Base-by-base conservation (phyloP, 1,139 yeast genomes). In the Blastobotrys persicus region DNA sequence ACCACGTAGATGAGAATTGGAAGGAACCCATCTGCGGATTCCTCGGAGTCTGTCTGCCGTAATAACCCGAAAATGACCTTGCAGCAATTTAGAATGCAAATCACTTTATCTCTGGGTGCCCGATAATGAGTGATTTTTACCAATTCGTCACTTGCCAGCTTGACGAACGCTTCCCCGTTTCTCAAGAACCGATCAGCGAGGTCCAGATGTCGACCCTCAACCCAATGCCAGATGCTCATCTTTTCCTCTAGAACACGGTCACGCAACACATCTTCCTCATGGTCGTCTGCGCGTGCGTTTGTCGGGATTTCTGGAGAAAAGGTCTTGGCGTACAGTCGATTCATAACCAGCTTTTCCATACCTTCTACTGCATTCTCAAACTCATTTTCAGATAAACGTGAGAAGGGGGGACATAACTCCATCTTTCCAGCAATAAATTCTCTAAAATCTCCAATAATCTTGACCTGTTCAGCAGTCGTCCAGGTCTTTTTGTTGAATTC, bases 31-130 rank as follows among this genome's bases (percentile, higher is more conserved):
- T 94, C 99, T 0, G 99, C 99, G 57, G 91, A 91, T 59, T 88
- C 95, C 49, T 83, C 85, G 34, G 77, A 69, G 42, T 75, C 70
- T 37, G 79, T 78, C 50, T 83, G 85, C 56, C 89, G 81, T 49
- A 94, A 77, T 49, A 88, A 75, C 14, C 96, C 95, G 72, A 89
- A 89, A 6, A 94, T 84, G 13, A 92, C 91, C 66, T 92, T 92
- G 65, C 98, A 91, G 50, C 94, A 83, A 68, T 94, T 94, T 53
- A 94, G 73, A 6, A 92, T 75, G 65, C 98, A 92, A 43, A 92
- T 88, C 55, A 89, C 83, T 63, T 94, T 94, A 63, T 94, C 98
- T 49, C 98, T 75, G 9, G 98, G 98, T 0, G 98, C 94, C 59
- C 95, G 78, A 65, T 85, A 94, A 49, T 79, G 77, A 65, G 87